phyloP scores from a whole-genome alignment of 768 basidiomycete genomes.

The Flagelloscypha sp. region DNA sequence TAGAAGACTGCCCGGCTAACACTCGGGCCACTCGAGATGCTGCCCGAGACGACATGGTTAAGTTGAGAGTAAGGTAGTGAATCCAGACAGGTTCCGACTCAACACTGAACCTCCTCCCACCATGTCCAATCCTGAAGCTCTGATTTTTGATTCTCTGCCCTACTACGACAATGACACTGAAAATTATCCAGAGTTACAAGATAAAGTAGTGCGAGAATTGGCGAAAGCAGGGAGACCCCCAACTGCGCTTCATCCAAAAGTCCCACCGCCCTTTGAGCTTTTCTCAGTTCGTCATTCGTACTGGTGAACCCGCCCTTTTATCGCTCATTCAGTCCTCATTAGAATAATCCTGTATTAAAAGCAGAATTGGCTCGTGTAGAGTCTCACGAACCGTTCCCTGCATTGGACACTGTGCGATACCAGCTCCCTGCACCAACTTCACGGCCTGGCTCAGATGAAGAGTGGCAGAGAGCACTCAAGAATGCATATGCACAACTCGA shows the following conservation, averaged over 20 bases:
- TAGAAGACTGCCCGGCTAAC: too few species aligned
- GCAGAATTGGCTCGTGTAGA: conserved; percentile 73
- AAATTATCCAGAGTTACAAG: conserved; percentile 57
- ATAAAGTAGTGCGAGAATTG: conserved; percentile 71
- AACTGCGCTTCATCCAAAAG: conserved; percentile 54
- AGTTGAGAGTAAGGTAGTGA: too few species aligned
- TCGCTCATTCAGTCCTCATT: conserved; percentile 4
- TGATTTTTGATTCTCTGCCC: conserved; percentile 78
- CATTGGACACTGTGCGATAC: conserved; percentile 67
- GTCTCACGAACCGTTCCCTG: conserved; percentile 51
- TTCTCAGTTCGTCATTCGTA: conserved; percentile 52
- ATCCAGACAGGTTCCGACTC: too few species aligned
- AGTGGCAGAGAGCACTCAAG: conserved; percentile 65
- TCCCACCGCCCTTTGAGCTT: conserved; percentile 56
- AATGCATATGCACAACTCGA: conserved; percentile 80
- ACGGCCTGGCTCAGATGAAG: conserved; percentile 58
- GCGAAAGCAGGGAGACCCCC: conserved; percentile 61
- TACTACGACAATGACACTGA: conserved; percentile 94
- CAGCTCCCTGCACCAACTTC: conserved; percentile 62
- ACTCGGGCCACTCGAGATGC: too few species aligned
- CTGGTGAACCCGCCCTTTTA: conserved; percentile 3
- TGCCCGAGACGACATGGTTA: too few species aligned
- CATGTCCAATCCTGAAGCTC: too few species aligned
- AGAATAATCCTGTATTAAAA: conserved; percentile 65
- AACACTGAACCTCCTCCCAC: too few species aligned